A percentile compares a stretch with the other conserved stretches of the same genome.
Conservation (phyloP, 208 protist species). For the Histomonas meleagridis region DNA sequence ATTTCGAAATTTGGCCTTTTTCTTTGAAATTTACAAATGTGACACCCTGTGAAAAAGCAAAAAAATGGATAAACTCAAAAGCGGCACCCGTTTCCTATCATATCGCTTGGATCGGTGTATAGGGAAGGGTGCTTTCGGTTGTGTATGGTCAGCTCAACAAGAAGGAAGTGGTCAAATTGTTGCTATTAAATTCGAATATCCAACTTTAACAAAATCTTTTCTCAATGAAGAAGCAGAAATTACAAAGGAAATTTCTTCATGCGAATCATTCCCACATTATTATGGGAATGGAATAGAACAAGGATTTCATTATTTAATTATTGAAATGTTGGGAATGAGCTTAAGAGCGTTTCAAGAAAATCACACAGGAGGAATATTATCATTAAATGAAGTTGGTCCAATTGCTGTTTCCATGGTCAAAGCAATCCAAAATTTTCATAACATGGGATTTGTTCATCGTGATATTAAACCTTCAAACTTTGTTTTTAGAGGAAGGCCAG, state of each 20-base stretch:
- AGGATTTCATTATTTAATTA: not conserved
- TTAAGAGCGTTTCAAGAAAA: not conserved
- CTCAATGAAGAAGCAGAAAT: not conserved
- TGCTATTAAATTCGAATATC: constrained; percentile 29
- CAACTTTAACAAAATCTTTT: not conserved
- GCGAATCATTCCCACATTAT: not conserved
- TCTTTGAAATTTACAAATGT: too few relatives aligned
- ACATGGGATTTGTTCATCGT: not conserved
- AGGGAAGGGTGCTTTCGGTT: not conserved
- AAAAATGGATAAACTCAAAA: constrained; percentile 14
- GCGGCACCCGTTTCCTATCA: not conserved
- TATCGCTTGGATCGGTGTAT: not conserved
- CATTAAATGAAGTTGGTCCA: not conserved
- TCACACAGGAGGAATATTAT: not conserved
- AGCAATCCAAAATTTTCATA: not conserved
- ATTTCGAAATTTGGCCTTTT: too few relatives aligned
- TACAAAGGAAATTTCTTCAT: not conserved
- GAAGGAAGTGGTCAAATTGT: too few relatives aligned
- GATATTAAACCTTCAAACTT: constrained; percentile 29
- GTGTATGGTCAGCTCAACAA: not conserved
- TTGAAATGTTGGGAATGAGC: not conserved
- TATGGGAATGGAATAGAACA: not conserved
- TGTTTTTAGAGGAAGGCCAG: not conserved
- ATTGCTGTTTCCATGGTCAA: not conserved
- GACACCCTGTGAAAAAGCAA: too few relatives aligned